Base-by-base conservation (phyloP, 176 grass and related monocot genomes). In the Bolboschoenus planiculmis region DNA sequence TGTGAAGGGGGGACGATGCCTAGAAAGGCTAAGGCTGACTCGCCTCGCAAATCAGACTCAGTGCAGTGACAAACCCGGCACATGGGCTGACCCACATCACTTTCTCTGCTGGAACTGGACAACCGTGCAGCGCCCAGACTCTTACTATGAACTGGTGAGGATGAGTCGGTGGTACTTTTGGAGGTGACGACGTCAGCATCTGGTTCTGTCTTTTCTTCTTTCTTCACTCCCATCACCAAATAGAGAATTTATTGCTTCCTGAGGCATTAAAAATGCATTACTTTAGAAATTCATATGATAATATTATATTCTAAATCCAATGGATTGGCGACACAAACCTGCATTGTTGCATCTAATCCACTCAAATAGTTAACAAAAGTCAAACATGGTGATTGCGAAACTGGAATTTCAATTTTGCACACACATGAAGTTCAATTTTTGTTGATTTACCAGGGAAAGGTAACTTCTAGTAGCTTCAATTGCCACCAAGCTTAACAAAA, bases 61-160 rank as follows among this genome's bases (percentile, higher is more conserved):
- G 74, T 81, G 44, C 90, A 93, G 34, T 98, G 95, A 40, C 95
- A 98, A 36, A 98, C 92, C 16, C 95, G 87, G 84, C 95, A 98
- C 56, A 95, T 35, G 23, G 65, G 18, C 7, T 88, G 85, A 86
- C 62, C 78, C 0, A 39, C 86, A 85, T 98, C 92, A 16, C 74
- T 85, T 20, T 98, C 95, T 0, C 84, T 91, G 79, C 88, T 92
- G 87, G 57, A 87, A 90, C 47, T 88, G 16, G 92, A 97, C 43
- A 88, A 48, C 10, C 88, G 83, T 62, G 87, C 68, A 16, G 54
- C 68, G 40, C 60, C 36, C 15, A 46, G 70, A 53, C 57, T 83
- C 2, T 88, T 81, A 59, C 44, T 73, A 59, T 76, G n/a, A 47
- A 67, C 79, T 37, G 57, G 83, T 83, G 88, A 29, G 55, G 72